Base-by-base conservation (phyloP, 805 yeast genomes). In the Spathaspora hagerdaliae region DNA sequence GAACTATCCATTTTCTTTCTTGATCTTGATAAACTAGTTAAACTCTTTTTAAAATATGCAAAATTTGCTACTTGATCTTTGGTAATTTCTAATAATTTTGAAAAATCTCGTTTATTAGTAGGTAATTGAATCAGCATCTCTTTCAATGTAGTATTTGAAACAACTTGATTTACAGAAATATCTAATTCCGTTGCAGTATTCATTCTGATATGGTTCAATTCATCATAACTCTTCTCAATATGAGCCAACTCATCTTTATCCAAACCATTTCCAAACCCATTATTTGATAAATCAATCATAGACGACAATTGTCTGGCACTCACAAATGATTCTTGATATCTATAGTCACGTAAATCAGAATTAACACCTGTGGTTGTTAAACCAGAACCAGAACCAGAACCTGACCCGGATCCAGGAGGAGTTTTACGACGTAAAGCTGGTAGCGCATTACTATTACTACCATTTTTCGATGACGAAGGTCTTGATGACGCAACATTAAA, bases 41-140 rank as follows among this genome's bases (percentile, higher is more conserved):
- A 57, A 19, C 59, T 40, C 27, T 63, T 62, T 45, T 69, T 71
- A 58, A 78, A 78, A 47, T 62, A 54, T 36, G 53, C 53, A 52
- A 73, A 78, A 49, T 60, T 56, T 2, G 60, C 56, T 29, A 56
- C 42, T 31, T 62, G 69, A 6, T 62, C 60, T 45, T 60, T 55
- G 27, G 61, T 56, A 14, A 74, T 60, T 5, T 67, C 75, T 0
- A 55, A 59, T 40, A 80, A 53, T 41, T 55, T 58, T 6, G 67
- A 60, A 57, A 69, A 84, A 36, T 73, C 83, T 13, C 55, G 58
- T 38, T 73, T 72, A 12, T 71, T 74, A 2, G 71, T 67, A 1
- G 90, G 89, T 31, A 83, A 64, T 41, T 63, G 67, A 14, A 59
- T 51, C 0, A 87, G 80, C 81, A 83, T 75, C 38, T 79, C 82